A percentile compares a stretch with the other conserved stretches of the same genome.
Evolutionary conservation across 371 early-diverging fungal genomes (phyloP).

Genomic region (Syncephalastrum monosporum): DNA sequence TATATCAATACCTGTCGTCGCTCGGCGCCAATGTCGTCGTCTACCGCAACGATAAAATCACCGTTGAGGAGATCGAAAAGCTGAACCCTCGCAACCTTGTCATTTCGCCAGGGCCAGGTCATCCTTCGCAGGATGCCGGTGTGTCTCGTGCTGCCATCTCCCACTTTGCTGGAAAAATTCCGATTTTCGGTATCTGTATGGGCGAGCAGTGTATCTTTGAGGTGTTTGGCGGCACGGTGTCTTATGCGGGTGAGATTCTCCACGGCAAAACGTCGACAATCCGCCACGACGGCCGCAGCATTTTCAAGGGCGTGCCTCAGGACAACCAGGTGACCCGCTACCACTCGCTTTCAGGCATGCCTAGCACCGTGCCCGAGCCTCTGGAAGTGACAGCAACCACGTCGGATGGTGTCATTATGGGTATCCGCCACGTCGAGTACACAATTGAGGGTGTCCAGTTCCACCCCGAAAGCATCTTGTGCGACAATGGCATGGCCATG

Average conservation of each 20-base stretch:
- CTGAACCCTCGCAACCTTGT: conserved; percentile 90
- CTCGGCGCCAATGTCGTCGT: conserved; percentile 92
- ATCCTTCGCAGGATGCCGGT: conserved; percentile 88
- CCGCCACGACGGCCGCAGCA: conserved; percentile 85
- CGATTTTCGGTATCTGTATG: conserved; percentile 96
- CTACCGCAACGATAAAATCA: conserved; percentile 90
- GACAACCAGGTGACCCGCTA: conserved; percentile 88
- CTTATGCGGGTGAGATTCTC: conserved; percentile 87
- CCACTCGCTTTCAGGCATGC: conserved; percentile 92
- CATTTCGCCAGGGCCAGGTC: conserved; percentile 96
- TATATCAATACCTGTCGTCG: conserved; percentile 89
- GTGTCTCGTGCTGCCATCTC: conserved; percentile 82
- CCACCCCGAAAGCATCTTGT: conserved; percentile 95
- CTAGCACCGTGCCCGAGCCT: conserved; percentile 75
- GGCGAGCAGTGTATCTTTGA: conserved; percentile 97
- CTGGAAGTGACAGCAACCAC: conserved; percentile 88
- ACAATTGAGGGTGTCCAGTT: conserved; percentile 96
- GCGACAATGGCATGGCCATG: conserved; percentile 85
- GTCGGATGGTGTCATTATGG: conserved; percentile 89
- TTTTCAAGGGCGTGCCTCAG: conserved; percentile 83
- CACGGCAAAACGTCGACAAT: conserved; percentile 93
- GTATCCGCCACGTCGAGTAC: conserved; percentile 84
- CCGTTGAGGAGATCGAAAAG: conserved; percentile 74
- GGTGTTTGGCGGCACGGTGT: conserved; percentile 90
- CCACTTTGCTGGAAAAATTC: conserved; percentile 90